Percentiles rank a stretch among this genome's conserved stretches.
Evolutionary conservation across 805 yeast genomes (phyloP).

Genomic region (Candida taoyuanica): DNA sequence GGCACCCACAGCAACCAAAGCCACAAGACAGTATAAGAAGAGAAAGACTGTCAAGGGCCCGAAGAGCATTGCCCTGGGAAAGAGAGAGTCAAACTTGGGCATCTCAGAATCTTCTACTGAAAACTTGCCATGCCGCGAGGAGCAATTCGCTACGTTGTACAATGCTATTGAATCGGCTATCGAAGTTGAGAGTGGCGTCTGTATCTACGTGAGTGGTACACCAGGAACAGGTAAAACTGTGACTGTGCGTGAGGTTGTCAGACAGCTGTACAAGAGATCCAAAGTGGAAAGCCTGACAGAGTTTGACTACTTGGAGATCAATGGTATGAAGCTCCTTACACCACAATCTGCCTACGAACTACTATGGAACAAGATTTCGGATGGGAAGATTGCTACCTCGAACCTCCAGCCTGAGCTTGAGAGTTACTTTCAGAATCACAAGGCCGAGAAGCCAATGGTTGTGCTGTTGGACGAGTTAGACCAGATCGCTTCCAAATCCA

Average conservation of each 20-base stretch:
- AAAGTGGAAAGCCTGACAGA: conserved; percentile 35
- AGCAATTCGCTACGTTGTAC: conserved; percentile 70
- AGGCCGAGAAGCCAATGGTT: conserved; percentile 40
- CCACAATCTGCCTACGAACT: conserved; percentile 81
- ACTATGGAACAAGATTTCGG: conserved; percentile 66
- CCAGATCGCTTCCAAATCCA: conserved; percentile 79
- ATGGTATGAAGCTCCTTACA: conserved; percentile 78
- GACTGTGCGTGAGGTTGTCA: conserved; percentile 80
- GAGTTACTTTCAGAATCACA: conserved; percentile 48
- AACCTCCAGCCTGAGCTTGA: conserved; percentile 48
- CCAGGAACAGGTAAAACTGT: conserved; percentile 99
- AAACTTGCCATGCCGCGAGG: conserved; percentile 76
- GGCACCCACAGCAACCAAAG: conserved; percentile 5
- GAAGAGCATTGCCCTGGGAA: conserved; percentile 4
- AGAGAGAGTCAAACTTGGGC: conserved; percentile 7
- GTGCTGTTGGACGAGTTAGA: conserved; percentile 90
- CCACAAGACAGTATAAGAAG: conserved; percentile 18
- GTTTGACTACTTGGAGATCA: conserved; percentile 80
- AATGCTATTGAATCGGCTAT: conserved; percentile 68
- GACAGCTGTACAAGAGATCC: conserved; percentile 49
- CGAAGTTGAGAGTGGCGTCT: conserved; percentile 66
- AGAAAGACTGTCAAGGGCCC: conserved; percentile 28
- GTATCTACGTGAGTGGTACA: conserved; percentile 90
- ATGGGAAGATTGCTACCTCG: conserved; percentile 57
- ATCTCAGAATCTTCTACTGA: conserved; percentile 11